Conservation (phyloP, 495 filamentous ascomycete species). For the Neurospora sp. region DNA sequence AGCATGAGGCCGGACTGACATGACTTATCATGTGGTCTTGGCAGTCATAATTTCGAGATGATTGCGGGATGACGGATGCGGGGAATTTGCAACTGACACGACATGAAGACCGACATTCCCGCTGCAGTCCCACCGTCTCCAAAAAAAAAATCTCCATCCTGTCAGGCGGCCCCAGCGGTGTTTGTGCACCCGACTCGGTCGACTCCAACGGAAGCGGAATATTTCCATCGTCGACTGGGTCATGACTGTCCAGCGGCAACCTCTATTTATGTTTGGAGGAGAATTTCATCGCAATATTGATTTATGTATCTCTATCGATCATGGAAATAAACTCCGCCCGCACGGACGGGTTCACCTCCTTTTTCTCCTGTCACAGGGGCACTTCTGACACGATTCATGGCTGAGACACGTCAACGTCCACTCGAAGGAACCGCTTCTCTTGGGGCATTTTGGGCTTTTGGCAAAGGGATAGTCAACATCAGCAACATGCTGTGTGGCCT, state of each 20-base stretch:
- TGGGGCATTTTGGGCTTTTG: background rate
- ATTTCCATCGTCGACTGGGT: background rate
- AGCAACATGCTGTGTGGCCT: background rate
- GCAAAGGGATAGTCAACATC: background rate
- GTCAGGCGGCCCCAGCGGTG: background rate
- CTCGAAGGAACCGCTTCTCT: background rate
- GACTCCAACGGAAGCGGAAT: background rate
- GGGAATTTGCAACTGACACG: background rate
- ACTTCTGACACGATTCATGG: background rate
- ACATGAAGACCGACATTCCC: background rate
- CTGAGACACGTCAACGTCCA: background rate
- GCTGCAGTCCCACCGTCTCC: background rate
- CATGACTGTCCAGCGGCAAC: background rate
- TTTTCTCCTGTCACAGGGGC: background rate
- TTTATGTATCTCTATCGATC: background rate
- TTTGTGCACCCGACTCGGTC: background rate
- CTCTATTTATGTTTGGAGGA: background rate
- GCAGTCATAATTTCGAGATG: background rate
- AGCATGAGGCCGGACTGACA: background rate
- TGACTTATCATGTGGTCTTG: background rate
- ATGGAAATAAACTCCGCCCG: background rate
- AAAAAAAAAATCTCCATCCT: background rate
- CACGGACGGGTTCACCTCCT: background rate
- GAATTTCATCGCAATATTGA: background rate
- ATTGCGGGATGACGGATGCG: background rate